Evolutionary conservation across 2,329 filamentous ascomycete species (phyloP).

Genomic region (Xylariaceae sp.): DNA sequence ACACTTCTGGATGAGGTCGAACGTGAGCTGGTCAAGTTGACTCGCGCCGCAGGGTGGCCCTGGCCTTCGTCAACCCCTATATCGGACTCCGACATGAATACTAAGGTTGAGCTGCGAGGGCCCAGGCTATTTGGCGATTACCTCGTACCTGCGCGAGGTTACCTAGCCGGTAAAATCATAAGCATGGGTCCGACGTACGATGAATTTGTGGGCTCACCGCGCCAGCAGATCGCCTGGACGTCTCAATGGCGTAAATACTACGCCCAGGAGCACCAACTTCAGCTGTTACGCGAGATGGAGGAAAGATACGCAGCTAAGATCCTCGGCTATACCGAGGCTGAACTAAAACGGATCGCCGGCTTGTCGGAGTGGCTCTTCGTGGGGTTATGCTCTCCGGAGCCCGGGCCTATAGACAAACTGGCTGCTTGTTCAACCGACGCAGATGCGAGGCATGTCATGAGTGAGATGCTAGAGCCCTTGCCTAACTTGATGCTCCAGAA

Average conservation of each 20-base stretch:
- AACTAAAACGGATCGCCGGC: background rate
- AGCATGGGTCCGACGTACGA: conserved; percentile 7
- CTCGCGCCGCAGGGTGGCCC: too few relatives aligned
- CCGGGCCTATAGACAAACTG: conserved; percentile 1
- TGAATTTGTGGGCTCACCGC: conserved; percentile 4
- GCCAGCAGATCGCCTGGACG: conserved; percentile 4
- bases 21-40: background rate
- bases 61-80: background rate
- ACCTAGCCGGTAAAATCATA: conserved; percentile 8
- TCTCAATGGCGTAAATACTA: conserved; percentile 5
- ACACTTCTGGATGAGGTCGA: conserved; percentile 8
- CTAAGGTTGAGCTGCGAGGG: background rate
- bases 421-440: background rate
- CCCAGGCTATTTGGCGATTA: conserved; percentile 1
- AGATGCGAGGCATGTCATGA: background rate
- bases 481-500: background rate
- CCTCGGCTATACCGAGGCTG: conserved; percentile 4
- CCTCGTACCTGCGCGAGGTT: conserved; percentile 1
- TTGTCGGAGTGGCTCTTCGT: background rate
- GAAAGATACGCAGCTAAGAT: conserved; percentile 4
- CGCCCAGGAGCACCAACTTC: background rate
- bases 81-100: background rate
- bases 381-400: background rate
- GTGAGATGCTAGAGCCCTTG: background rate
- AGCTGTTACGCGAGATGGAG: conserved; percentile 6